phyloP scores from a whole-genome alignment of 2,329 filamentous ascomycete species.

The Ophiostoma sp. region DNA sequence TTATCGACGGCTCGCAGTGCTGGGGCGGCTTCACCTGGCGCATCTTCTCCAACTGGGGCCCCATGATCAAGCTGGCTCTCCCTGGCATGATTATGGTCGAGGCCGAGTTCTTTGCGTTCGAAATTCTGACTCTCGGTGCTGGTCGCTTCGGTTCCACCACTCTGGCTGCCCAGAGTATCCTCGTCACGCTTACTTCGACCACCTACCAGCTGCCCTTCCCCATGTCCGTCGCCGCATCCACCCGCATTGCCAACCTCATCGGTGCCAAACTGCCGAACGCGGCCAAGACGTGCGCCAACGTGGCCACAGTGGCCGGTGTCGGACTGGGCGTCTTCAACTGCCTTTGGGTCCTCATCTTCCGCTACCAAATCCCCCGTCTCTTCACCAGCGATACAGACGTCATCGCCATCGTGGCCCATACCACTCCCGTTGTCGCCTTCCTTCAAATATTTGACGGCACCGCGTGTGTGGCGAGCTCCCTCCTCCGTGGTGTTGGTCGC shows the following conservation, averaged over 20 bases:
- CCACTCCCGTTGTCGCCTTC: slow-evolving; percentile 78
- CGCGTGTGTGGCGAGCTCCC: slow-evolving; percentile 75
- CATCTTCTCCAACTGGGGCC: slow-evolving; percentile 72
- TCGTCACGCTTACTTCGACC: slow-evolving; percentile 74
- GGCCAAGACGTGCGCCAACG: slow-evolving; percentile 76
- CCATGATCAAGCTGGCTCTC: slow-evolving; percentile 83
- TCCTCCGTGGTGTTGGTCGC: slow-evolving; percentile 81
- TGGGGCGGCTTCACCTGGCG: slow-evolving; percentile 77
- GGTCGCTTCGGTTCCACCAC: slow-evolving; percentile 76
- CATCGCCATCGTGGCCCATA: slow-evolving; percentile 63
- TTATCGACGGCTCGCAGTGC: slow-evolving; percentile 70
- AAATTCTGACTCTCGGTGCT: slow-evolving; percentile 80
- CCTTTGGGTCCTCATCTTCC: slow-evolving; percentile 64
- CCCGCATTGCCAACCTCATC: slow-evolving; percentile 87
- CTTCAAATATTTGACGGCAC: slow-evolving; percentile 90
- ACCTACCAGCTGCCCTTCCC: slow-evolving; percentile 93
- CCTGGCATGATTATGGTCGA: slow-evolving; percentile 93
- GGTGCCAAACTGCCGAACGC: slow-evolving; percentile 80
- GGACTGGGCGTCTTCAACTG: slow-evolving; percentile 80
- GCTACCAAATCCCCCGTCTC: slow-evolving; percentile 72
- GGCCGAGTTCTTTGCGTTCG: slow-evolving; percentile 90
- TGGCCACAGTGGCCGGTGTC: slow-evolving; percentile 65
- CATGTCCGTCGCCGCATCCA: slow-evolving; percentile 82
- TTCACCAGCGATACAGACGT: slow-evolving; percentile 76
- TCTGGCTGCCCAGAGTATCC: slow-evolving; percentile 83